Conservation (phyloP, 2,329 filamentous ascomycete species). For the Cladosporium sp. region DNA sequence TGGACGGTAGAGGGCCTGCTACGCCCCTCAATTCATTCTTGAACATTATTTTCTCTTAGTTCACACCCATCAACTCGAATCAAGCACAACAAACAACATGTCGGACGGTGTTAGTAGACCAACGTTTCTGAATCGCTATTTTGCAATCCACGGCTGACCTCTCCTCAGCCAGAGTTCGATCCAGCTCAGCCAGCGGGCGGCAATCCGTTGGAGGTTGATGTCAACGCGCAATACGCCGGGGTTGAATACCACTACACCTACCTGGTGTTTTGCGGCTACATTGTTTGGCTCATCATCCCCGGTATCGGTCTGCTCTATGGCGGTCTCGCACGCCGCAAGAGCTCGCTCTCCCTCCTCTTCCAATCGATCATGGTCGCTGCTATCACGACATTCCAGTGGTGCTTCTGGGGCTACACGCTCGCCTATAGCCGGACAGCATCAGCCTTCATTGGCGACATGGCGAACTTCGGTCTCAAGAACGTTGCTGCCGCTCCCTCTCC, state of each 20-base stretch:
- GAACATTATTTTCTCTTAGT: too few species aligned
- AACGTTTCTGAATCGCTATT: too few species aligned
- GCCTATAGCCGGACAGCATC: conserved; percentile 58
- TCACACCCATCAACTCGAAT: background rate
- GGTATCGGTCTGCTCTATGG: conserved; percentile 63
- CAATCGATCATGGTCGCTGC: conserved; percentile 58
- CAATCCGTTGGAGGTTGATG: conserved; percentile 40
- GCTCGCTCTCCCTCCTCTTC: conserved; percentile 58
- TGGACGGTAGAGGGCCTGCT: too few species aligned
- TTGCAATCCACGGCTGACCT: background rate
- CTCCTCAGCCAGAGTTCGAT: conserved; percentile 35
- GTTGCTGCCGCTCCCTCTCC: conserved; percentile 58
- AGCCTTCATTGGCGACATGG: conserved; percentile 60
- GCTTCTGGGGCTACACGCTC: conserved; percentile 58
- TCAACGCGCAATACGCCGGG: conserved; percentile 55
- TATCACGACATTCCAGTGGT: conserved; percentile 55
- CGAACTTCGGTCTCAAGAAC: conserved; percentile 59
- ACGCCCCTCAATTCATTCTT: too few species aligned
- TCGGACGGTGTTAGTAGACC: background rate
- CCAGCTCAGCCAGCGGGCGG: conserved; percentile 49
- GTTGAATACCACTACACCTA: conserved; percentile 60
- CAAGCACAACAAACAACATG: background rate
- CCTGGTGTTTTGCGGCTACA: conserved; percentile 54
- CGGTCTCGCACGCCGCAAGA: conserved; percentile 60
- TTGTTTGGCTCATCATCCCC: conserved; percentile 65